A percentile compares a stretch with the other conserved stretches of the same genome.
These are phyloP conservation scores for Discostella pseudostelligera DNA, from an alignment of 108 stramenopile species.

Conservation along the genomic window DNA sequence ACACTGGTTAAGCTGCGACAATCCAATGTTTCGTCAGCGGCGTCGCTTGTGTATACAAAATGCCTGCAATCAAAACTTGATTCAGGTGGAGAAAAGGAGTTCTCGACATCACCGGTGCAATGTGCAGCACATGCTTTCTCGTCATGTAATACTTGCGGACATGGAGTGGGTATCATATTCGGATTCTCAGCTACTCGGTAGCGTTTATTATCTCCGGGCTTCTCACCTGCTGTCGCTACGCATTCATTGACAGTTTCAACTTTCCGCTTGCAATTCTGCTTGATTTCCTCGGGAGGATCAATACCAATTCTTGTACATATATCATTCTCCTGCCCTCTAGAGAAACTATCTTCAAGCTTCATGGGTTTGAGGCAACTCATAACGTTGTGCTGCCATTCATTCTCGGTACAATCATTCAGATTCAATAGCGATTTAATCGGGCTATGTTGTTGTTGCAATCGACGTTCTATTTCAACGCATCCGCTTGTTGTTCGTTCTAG, in stretches of 20 bases:
- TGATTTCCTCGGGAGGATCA: slow-evolving; percentile 34
- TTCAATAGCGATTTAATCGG: not conserved
- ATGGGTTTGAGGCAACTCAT: slow-evolving; percentile 20
- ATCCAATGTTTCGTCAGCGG: not conserved
- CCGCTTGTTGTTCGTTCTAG: not conserved
- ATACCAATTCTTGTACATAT: slow-evolving; percentile 14
- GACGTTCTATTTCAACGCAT: too few species aligned
- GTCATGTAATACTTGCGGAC: not conserved
- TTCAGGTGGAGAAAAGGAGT: not conserved
- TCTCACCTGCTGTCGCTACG: not conserved
- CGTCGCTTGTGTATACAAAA: not conserved
- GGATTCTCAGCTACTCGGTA: slow-evolving; percentile 1
- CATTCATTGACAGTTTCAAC: not conserved
- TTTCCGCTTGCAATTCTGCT: not conserved
- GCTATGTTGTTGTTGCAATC: not conserved
- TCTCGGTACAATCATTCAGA: not conserved
- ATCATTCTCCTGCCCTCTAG: slow-evolving; percentile 1
- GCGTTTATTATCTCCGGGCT: not conserved
- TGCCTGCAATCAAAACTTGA: not conserved
- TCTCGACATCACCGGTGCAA: not conserved
- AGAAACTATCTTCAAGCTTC: slow-evolving; percentile 18
- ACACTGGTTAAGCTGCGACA: slow-evolving; percentile 19
- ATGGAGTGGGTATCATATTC: not conserved
- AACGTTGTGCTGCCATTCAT: not conserved
- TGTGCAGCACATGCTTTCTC: not conserved